Percentiles rank a stretch among this genome's conserved stretches.
phyloP scores from a whole-genome alignment of 2,329 filamentous ascomycete genomes.

The Trichoderma brevicompactum region DNA sequence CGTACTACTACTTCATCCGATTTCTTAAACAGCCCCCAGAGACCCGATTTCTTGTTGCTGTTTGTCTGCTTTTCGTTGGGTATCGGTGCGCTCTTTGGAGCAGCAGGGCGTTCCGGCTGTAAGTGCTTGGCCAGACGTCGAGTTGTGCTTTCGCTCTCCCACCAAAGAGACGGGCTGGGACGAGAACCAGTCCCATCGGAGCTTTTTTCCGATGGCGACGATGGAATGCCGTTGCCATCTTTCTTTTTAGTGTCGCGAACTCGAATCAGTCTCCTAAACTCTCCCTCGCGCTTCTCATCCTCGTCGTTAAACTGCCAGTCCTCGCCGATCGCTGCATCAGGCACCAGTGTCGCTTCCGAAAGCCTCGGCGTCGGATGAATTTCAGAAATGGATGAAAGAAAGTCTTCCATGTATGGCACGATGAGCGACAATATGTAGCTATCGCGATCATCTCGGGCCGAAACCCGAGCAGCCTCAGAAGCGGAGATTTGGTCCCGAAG shows the following conservation, averaged over 20 bases:
- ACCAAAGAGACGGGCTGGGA: slow-evolving; percentile 46
- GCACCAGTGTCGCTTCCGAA: slow-evolving; percentile 53
- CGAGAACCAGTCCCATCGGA: background rate
- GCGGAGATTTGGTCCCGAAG: slow-evolving; percentile 46
- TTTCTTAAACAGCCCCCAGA: slow-evolving; percentile 44
- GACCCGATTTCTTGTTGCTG: slow-evolving; percentile 42
- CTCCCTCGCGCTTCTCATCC: slow-evolving; percentile 38
- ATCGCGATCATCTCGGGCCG: slow-evolving; percentile 45
- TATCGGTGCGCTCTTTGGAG: slow-evolving; percentile 38
- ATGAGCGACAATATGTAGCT: slow-evolving; percentile 46
- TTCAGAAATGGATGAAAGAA: slow-evolving; percentile 47
- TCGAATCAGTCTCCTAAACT: slow-evolving; percentile 41
- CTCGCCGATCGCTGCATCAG: slow-evolving; percentile 45
- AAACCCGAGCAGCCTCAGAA: slow-evolving; percentile 41
- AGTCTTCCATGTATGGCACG: slow-evolving; percentile 47
- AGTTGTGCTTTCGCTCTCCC: slow-evolving; percentile 53
- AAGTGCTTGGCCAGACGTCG: slow-evolving; percentile 50
- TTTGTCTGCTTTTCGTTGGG: slow-evolving; percentile 39
- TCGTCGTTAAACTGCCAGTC: slow-evolving; percentile 45
- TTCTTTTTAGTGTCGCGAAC: slow-evolving; percentile 32
- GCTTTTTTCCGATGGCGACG: background rate
- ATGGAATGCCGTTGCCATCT: background rate
- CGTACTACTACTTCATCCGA: slow-evolving; percentile 11
- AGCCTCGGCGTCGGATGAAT: slow-evolving; percentile 40
- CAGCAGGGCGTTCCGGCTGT: slow-evolving; percentile 41